Evolutionary conservation across 768 basidiomycete species (phyloP).

Genomic region (Lactarius hatsudake): DNA sequence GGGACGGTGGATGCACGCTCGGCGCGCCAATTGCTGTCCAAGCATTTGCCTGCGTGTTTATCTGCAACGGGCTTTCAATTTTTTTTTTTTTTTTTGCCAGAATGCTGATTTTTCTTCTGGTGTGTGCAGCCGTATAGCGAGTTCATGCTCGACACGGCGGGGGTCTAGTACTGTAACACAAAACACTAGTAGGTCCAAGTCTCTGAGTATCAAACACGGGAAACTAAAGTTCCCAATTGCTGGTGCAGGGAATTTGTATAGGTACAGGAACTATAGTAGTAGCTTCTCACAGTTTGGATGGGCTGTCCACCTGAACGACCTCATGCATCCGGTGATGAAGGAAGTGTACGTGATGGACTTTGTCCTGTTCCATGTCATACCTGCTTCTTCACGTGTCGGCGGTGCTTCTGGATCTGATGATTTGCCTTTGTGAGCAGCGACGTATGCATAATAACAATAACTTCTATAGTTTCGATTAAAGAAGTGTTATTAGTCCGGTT

Average conservation of each 20-base stretch:
- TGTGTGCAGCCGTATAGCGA: slow-evolving; percentile 71
- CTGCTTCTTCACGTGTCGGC: not conserved
- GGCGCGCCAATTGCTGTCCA: slow-evolving; percentile 41
- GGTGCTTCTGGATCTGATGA: no score
- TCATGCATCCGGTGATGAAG: not conserved
- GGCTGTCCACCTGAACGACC: not conserved
- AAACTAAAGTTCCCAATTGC: no score
- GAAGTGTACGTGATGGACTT: not conserved
- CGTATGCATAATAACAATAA: no score
- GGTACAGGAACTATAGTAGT: not conserved
- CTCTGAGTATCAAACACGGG: no score
- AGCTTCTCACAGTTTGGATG: not conserved
- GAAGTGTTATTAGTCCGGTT: no score
- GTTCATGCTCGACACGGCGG: slow-evolving; percentile 76
- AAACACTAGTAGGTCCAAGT: no score
- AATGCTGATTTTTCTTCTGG: not conserved
- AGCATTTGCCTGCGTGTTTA: slow-evolving; percentile 42
- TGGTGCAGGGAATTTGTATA: no score
- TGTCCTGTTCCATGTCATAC: not conserved
- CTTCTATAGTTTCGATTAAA: no score
- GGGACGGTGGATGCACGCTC: slow-evolving; percentile 35
- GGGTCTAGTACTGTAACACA: slow-evolving; percentile 46
- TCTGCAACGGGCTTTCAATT: not conserved
- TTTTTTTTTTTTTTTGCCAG: no score
- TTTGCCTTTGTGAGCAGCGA: no score